Conservation (phyloP, 345 rosid genomes). For the Pelargonium nanum region DNA sequence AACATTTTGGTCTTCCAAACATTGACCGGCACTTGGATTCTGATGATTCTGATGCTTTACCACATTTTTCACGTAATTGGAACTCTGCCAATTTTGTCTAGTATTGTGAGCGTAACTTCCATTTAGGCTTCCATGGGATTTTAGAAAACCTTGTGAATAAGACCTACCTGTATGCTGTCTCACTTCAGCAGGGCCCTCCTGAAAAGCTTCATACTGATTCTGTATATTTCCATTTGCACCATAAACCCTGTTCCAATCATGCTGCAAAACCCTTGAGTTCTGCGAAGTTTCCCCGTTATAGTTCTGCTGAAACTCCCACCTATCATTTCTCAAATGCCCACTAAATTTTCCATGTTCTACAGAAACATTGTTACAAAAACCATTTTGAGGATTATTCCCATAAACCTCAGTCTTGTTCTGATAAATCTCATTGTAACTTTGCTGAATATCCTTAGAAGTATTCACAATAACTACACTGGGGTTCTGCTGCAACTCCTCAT, state of each 20-base stretch:
- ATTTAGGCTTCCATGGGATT: conserved; percentile 12
- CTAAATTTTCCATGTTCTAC: conserved; percentile 12
- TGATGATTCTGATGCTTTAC: not conserved
- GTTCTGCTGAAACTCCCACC: no score
- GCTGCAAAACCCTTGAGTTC: not conserved
- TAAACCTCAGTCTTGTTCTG: conserved; percentile 7
- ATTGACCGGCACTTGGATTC: conserved; percentile 7
- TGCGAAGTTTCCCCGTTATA: no score
- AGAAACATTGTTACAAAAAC: conserved; percentile 4
- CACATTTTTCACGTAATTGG: conserved; percentile 1
- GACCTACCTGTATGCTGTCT: not conserved
- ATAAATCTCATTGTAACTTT: not conserved
- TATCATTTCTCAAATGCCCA: not conserved
- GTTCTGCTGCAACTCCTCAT: conserved; percentile 2
- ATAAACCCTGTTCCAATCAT: not conserved
- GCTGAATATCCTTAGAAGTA: not conserved
- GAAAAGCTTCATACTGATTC: not conserved
- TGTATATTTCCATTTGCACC: conserved; percentile 3
- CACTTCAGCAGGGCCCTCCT: not conserved
- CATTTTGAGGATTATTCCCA: conserved; percentile 13
- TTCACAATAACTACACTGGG: no score
- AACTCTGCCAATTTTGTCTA: conserved; percentile 6
- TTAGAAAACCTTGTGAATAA: conserved; percentile 11
- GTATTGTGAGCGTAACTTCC: conserved; percentile 11
- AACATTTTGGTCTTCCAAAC: conserved; percentile 11